A percentile compares a stretch with the other conserved stretches of the same genome.
Evolutionary conservation across 495 filamentous ascomycete genomes (phyloP).

Genomic region (Podospora australis): DNA sequence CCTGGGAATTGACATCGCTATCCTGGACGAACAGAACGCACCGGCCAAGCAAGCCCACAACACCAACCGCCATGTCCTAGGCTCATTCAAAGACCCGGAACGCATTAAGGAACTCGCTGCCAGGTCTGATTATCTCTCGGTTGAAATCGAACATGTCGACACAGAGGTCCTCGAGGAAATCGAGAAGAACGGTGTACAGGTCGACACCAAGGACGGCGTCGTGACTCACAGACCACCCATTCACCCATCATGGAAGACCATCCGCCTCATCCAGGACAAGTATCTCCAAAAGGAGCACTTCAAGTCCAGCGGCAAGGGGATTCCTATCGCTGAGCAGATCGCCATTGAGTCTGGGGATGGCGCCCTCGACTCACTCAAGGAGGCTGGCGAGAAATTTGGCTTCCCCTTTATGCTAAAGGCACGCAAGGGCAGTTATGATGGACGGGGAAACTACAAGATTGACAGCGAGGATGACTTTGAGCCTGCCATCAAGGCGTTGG

Average conservation of each 20-base stretch:
- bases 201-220: conserved; percentile 37
- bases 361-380: conserved; percentile 52
- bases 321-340: conserved; percentile 66
- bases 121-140: conserved; percentile 76
- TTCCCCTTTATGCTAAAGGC: conserved; percentile 95
- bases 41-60: conserved; percentile 90
- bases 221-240: conserved; percentile 46
- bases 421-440: conserved; percentile 89
- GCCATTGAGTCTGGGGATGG: conserved; percentile 46
- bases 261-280: conserved; percentile 94
- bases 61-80: conserved; percentile 65
- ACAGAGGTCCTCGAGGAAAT: conserved; percentile 87
- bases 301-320: conserved; percentile 42
- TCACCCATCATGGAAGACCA: conserved; percentile 85
- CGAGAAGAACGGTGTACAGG: conserved; percentile 48
- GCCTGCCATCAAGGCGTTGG: conserved; percentile 60
- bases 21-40: conserved; percentile 72
- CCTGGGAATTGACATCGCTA: conserved; percentile 70
- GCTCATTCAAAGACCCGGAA: conserved; percentile 75
- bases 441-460: conserved; percentile 82
- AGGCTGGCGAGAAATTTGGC: conserved; percentile 59
- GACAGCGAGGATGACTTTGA: conserved; percentile 59
- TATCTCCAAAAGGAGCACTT: conserved; percentile 86
- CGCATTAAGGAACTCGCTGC: conserved; percentile 72
- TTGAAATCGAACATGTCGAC: conserved; percentile 98